Evolutionary conservation across 2,329 filamentous ascomycete species (phyloP).

Genomic region (Botrytis elliptica): DNA sequence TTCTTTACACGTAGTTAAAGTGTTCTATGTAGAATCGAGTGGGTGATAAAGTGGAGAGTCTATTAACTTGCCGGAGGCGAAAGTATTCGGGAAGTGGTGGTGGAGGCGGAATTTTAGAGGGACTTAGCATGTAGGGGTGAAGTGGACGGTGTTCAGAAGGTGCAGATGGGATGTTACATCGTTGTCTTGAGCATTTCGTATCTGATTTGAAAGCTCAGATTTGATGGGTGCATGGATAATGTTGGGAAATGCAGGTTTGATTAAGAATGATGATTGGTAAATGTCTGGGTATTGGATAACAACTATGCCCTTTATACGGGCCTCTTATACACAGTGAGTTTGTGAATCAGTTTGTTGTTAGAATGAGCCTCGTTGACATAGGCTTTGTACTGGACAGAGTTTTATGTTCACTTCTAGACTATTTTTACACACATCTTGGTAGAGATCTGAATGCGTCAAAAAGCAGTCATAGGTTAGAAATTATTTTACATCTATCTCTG

Average conservation of each 20-base stretch:
- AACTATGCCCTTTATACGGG: rapidly evolving
- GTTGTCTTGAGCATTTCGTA: background rate
- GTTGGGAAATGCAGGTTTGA: background rate
- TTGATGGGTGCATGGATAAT: background rate
- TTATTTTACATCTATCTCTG: too few species aligned
- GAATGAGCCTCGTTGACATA: rapidly evolving
- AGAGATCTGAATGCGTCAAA: background rate
- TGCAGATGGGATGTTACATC: background rate
- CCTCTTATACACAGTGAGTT: background rate
- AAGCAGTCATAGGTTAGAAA: too few species aligned
- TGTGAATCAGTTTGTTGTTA: background rate
- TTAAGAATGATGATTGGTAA: background rate
- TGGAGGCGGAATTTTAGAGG: background rate
- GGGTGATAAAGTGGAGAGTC: background rate
- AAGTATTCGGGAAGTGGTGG: background rate
- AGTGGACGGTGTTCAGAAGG: background rate
- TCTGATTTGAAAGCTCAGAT: background rate
- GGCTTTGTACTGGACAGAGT: rapidly evolving
- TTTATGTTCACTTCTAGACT: background rate
- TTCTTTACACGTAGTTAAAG: background rate
- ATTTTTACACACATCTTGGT: background rate
- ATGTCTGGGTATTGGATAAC: background rate
- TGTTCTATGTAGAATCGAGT: background rate
- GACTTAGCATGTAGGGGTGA: background rate
- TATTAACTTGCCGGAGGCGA: background rate